Evolutionary conservation across 2,329 filamentous ascomycete species (phyloP).

Genomic region (Chaetomium sp.): DNA sequence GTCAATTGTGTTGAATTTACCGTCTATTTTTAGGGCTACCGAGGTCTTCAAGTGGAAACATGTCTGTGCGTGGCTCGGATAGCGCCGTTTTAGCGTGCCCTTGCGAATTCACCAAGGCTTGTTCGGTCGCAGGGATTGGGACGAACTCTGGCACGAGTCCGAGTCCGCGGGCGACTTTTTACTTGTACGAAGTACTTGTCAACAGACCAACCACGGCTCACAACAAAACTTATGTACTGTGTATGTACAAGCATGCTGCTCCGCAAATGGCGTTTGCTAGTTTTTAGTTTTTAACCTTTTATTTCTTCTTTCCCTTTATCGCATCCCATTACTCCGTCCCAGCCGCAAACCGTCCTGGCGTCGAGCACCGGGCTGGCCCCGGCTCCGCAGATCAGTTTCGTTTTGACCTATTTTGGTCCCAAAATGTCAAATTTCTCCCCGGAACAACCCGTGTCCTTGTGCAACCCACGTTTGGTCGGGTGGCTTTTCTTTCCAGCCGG

Average conservation of each 20-base stretch:
- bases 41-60: background rate
- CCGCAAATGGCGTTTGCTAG: background rate
- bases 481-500: constrained; percentile 4
- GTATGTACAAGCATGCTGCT: too few species aligned
- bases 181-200: too few species aligned
- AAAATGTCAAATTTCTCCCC: background rate
- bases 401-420: constrained; percentile 19
- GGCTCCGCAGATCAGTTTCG: constrained; percentile 19
- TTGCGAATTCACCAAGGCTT: background rate
- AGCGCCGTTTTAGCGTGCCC: background rate
- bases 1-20: background rate
- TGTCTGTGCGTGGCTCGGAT: background rate
- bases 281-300: background rate
- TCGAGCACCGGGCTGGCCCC: background rate
- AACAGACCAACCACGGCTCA: background rate
- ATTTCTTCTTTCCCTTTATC: background rate
- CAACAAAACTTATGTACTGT: background rate
- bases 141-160: too few species aligned
- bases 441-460: background rate
- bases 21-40: constrained; percentile 15
- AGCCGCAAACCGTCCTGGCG: background rate
- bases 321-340: background rate
- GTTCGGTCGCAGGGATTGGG: background rate
- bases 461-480: constrained; percentile 11
- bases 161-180: too few species aligned